Base-by-base conservation (phyloP, 192 early-diverging fungal species). In the Coemansia sp. region DNA sequence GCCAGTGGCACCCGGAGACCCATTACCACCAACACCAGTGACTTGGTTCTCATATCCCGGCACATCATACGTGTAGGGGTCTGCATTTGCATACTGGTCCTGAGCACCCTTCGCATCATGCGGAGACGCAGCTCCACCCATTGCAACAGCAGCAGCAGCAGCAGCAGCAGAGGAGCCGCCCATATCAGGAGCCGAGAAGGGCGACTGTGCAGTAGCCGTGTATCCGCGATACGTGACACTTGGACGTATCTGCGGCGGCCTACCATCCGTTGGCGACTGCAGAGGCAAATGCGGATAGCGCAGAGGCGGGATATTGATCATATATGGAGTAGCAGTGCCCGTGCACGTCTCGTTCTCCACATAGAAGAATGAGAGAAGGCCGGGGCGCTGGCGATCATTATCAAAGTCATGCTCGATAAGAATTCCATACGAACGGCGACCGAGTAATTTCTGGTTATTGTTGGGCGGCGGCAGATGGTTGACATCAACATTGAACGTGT, bases 401-500 rank as follows among this genome's bases (percentile, higher is more conserved):
- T 80, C 77, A 49, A 80, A 74, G 10, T 71, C 77, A 14, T 74
- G 67, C 71, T 80, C 77, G 21, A 80, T 80, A 16, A 73, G 34
- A 21, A 73, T 78, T 38, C 76, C 77, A 65, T 84, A 88, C 14
- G 84, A 85, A 24, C 88, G 82, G n/a, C 86, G 71, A 14, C 70
- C 82, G 25, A 89, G 58, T 47, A 88, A 60, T 71, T 89, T 84
- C 56, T 77, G 72, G 60, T 76, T 73, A 31, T 73, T 67, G 56
- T 69, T 64, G 4, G 73, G 73, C 47, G 77, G 77, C 61, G 71
- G 61, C 68, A 74, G 49, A n/a, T 62, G 66, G 54, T 81, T 74
- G 54, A 89, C 87, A 57, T 90, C 89, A 52, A 76, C 38, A 14
- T 79, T 81, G 56, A 94, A 94, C 26, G 87, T 79, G 24, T 86